Conservation (phyloP, 352 stramenopile genomes). For the Nothophytophthora sp. region DNA sequence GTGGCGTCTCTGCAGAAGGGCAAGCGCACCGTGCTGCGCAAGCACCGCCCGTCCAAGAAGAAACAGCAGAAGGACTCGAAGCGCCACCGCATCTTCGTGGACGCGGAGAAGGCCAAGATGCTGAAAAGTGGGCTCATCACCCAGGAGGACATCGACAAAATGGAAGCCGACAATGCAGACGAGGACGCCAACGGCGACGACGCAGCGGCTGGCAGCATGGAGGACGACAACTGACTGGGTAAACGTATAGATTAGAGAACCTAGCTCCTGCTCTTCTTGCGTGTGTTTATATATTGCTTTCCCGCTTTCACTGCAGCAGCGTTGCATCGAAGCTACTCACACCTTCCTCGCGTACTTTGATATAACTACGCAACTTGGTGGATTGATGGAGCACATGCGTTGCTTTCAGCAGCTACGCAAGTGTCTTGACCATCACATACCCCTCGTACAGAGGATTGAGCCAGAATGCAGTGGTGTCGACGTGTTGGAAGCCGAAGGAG, state of each 20-base stretch:
- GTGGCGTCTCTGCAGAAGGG: constrained; percentile 63
- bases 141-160: constrained; percentile 83
- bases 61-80: constrained; percentile 87
- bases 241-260: constrained; percentile 26
- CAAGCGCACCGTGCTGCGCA: constrained; percentile 56
- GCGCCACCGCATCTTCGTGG: constrained; percentile 67
- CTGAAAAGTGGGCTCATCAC: constrained; percentile 80
- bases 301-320: too few relatives aligned
- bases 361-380: too few relatives aligned
- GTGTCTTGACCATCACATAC: constrained; percentile 30
- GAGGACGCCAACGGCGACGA: constrained; percentile 36
- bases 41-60: constrained; percentile 79
- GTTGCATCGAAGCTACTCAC: too few relatives aligned
- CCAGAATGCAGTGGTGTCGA: constrained; percentile 18
- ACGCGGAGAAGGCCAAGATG: constrained; percentile 77
- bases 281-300: constrained; percentile 27
- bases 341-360: too few relatives aligned
- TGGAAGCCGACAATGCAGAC: constrained; percentile 53
- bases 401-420: constrained; percentile 9
- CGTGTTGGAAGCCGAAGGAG: constrained; percentile 29
- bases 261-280: constrained; percentile 5
- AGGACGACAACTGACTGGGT: constrained; percentile 56
- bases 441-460: constrained; percentile 34
- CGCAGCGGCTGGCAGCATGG: constrained; percentile 37
- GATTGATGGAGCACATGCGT: too few relatives aligned